Evolutionary conservation across 495 filamentous ascomycete species (phyloP), one percentile per base, ranked within the genome.

Genomic region (Viridothelium virens): DNA sequence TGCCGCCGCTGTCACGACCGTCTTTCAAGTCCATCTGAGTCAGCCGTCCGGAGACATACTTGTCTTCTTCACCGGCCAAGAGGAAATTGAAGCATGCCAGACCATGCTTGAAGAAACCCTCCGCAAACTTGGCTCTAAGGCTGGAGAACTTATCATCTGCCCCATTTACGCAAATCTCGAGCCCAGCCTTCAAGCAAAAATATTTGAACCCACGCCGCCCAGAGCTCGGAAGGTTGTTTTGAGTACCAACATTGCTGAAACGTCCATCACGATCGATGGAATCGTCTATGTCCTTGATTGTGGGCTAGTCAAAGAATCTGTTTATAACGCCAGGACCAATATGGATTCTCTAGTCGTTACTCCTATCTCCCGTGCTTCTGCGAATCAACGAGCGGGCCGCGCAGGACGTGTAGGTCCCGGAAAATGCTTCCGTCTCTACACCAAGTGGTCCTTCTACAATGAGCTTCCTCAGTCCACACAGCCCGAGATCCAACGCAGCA

Each of bases 191-290:
- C 94, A 98, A 72, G 87, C 95, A 79, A 91, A 91, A 66, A 89
- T 97, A 61, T 97, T 98, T 68, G 92, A 96, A 69, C 84, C 88
- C 53, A 82, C 94, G 9, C 90, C 91, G 11, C 89, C 90, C 68
- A 91, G 92, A 68, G 88, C 86, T 33, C 81, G 94, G 14, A 98
- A 97, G 74, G 90, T 96, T 39, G 89, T 98, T 56, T 86, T 98
- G 67, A 91, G 90, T 2, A 97, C 94, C 59, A 97, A 97, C 74
- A 97, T 98, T 68, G 91, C 94, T 41, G 94, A 98, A 78, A 95
- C 94, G 25, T 93, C 89, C 0, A 86, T 98, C 16, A 98, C 94
- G 7, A 96, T 98, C 56, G 89, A 95, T 65, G 92, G 91, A 4
- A 91, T 97, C 68, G 86, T 91, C 59, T 97, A 92, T 72, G 93